Conservation (phyloP, 2,329 filamentous ascomycete genomes). For the Beauveria scarabaeidicola region DNA sequence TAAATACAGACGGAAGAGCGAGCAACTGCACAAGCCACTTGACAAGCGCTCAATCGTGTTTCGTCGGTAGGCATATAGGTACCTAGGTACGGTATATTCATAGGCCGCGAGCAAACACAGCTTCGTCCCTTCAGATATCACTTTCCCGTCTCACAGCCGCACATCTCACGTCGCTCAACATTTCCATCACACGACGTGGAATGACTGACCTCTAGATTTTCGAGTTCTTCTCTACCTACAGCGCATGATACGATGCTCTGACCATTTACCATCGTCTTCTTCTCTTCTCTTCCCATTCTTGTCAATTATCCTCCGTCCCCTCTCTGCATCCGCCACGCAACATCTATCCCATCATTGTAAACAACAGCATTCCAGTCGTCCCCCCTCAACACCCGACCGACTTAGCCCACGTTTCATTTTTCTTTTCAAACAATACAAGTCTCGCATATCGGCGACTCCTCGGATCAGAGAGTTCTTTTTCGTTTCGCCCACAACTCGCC, state of each 20-base stretch:
- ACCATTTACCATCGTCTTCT: not conserved
- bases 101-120: too few species aligned
- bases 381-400: not conserved
- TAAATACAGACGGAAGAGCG: not conserved
- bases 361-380: slow-evolving; percentile 9
- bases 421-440: not conserved
- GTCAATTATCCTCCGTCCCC: not conserved
- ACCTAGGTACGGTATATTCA: too few species aligned
- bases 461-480: not conserved
- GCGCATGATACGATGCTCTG: slow-evolving; percentile 11
- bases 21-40: not conserved
- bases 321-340: not conserved
- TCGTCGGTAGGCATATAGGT: not conserved
- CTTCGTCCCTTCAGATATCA: not conserved
- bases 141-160: not conserved
- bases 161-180: slow-evolving; percentile 3
- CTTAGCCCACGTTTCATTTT: not conserved
- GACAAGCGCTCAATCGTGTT: not conserved
- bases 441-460: not conserved
- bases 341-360: slow-evolving; percentile 1
- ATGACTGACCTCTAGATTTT: not conserved
- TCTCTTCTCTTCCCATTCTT: not conserved
- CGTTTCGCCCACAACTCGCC: not conserved
- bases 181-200: slow-evolving; percentile 4
- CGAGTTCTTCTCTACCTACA: not conserved